A percentile compares a stretch with the other conserved stretches of the same genome.
Evolutionary conservation across 1,284 basidiomycete genomes (phyloP).

Genomic region (Heterobasidion parviporum): DNA sequence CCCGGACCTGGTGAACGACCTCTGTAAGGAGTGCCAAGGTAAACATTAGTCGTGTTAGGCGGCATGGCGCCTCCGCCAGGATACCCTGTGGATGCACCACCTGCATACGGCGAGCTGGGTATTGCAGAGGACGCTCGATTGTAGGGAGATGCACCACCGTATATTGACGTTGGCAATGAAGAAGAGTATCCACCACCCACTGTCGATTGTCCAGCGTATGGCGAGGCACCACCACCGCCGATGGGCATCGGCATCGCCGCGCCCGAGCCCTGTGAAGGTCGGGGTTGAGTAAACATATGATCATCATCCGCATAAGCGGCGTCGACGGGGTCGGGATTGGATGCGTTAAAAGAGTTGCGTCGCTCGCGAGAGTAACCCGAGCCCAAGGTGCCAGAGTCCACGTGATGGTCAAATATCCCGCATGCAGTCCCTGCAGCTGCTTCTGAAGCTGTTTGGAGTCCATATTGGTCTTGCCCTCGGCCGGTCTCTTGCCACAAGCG

Average conservation of each 20-base stretch:
- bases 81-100: neutral
- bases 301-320: slow-evolving; percentile 2
- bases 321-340: neutral
- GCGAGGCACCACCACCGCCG: neutral
- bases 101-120: neutral
- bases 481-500: slow-evolving; percentile 38
- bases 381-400: neutral
- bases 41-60: neutral
- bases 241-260: neutral
- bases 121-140: neutral
- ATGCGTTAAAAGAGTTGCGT: slow-evolving; percentile 2
- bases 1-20: too few species aligned
- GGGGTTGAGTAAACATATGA: slow-evolving; percentile 1
- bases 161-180: neutral
- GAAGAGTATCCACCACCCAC: neutral
- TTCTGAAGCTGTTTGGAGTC: slow-evolving; percentile 39
- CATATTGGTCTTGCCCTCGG: slow-evolving; percentile 32
- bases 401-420: slow-evolving; percentile 32
- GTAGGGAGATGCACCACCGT: neutral
- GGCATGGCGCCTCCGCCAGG: neutral
- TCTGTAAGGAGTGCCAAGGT: neutral
- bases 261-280: neutral
- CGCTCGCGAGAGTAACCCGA: slow-evolving; percentile 7
- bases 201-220: neutral
- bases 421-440: slow-evolving; percentile 49